Conservation (phyloP, 2,329 filamentous ascomycete genomes). For the Penicillium janthinellum region DNA sequence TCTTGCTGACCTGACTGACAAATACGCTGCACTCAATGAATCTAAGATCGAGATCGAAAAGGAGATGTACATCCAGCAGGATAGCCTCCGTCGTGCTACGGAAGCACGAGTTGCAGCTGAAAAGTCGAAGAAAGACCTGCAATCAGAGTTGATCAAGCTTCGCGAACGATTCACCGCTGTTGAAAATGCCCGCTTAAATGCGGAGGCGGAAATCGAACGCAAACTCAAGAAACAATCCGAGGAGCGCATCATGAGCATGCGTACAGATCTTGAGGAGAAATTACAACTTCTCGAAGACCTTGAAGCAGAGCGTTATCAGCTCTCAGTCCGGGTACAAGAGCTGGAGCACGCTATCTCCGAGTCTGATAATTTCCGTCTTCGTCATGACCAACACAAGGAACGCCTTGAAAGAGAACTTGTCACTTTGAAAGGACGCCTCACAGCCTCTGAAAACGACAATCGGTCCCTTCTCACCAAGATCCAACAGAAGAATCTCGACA, state of each 20-base stretch:
- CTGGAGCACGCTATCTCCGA: slow-evolving; percentile 85
- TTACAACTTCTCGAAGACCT: slow-evolving; percentile 75
- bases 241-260: slow-evolving; percentile 76
- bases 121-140: slow-evolving; percentile 84
- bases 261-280: slow-evolving; percentile 78
- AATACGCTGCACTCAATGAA: slow-evolving; percentile 84
- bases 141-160: slow-evolving; percentile 78
- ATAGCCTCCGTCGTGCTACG: slow-evolving; percentile 81
- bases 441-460: slow-evolving; percentile 95
- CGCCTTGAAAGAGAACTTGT: slow-evolving; percentile 87
- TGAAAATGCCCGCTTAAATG: slow-evolving; percentile 81
- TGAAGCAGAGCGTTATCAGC: slow-evolving; percentile 74
- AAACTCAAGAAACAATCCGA: slow-evolving; percentile 75
- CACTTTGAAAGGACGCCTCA: slow-evolving; percentile 84
- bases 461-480: slow-evolving; percentile 93
- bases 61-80: slow-evolving; percentile 93
- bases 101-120: slow-evolving; percentile 80
- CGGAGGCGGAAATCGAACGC: slow-evolving; percentile 77
- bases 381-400: slow-evolving; percentile 92
- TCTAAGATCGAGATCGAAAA: slow-evolving; percentile 98
- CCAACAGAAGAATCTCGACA: slow-evolving; percentile 95
- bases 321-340: slow-evolving; percentile 79
- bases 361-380: slow-evolving; percentile 83
- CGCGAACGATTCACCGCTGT: slow-evolving; percentile 81
- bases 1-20: slow-evolving; percentile 75